Base-by-base conservation (phyloP, 2,329 filamentous ascomycete genomes). In the Fusarium domesticum region DNA sequence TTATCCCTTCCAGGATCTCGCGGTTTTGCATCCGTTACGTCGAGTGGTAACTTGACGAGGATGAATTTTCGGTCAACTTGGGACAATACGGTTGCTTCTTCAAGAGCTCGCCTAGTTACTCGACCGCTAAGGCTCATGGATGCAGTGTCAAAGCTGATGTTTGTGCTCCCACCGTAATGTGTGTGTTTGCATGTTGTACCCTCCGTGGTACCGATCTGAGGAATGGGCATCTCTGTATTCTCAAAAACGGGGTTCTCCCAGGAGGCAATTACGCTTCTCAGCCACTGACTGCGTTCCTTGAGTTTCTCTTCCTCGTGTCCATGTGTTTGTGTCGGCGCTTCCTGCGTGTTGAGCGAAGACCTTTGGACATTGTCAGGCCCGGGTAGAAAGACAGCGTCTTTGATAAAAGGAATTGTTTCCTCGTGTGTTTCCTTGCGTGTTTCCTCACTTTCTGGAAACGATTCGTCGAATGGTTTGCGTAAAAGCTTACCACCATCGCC, bases 61-160 rank as follows among this genome's bases (percentile, higher is more conserved):
- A 98, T 85, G 61, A 95, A 98, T 64, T 98, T 98, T 12, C 72
- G 75, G 63, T 97, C 92, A 1, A 98, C 85, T 60, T 98, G 93
- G 0, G 83, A 76, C 33, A 98, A 77, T 1, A 96, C 72, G 37
- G 78, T 68, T 0, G 87, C 87, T 6, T 67, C 61, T 2, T 65
- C 62, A 7, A 96, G 69, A 1, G 75, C 76, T 5, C 70, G 59
- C 52, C 83, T 87, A 1, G 83, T 87, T 1, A 96, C 64, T 10
- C 71, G 70, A 0, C 73, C 69, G 20, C 65, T 54, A 4, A 70
- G 43, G 6, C 28, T 59, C 46, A 58, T 57, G 7, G 50, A 64
- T 6, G 34, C 57, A 36, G 36, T 60, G 18, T 69, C 63, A 30
- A 67, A 63, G 14, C 63, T 39, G 18, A 66, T 42, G 11, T 47